These are phyloP conservation scores for Zizania latifolia DNA, from an alignment of 176 grass and related monocot genomes.

Conservation along the genomic window DNA sequence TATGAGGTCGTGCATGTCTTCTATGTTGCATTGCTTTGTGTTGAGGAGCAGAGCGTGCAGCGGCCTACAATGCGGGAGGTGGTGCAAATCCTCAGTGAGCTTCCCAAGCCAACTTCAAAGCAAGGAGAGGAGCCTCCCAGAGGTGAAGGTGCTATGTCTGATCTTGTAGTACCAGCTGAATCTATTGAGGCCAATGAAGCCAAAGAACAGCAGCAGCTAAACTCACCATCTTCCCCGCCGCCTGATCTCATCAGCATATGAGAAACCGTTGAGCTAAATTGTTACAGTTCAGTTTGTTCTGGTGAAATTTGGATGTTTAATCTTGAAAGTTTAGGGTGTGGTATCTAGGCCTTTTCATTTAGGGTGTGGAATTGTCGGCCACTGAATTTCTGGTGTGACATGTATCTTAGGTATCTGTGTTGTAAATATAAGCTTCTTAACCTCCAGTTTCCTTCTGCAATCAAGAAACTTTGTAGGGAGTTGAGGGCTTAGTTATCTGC, in stretches of 20 bases:
- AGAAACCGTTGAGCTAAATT: conserved; percentile 10
- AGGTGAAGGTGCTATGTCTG: background rate
- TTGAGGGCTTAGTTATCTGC: background rate
- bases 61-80: conserved; percentile 92
- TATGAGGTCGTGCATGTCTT: conserved; percentile 83
- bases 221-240: conserved; percentile 9
- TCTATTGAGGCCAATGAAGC: conserved; percentile 35
- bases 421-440: conserved; percentile 37
- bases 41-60: conserved; percentile 93
- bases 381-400: conserved; percentile 32
- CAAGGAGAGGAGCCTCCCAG: conserved; percentile 38
- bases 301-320: background rate
- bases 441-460: conserved; percentile 28
- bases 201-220: conserved; percentile 32
- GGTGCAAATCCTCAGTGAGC: conserved; percentile 81
- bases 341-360: conserved; percentile 12
- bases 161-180: background rate
- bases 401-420: conserved; percentile 6
- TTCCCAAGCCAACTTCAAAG: conserved; percentile 36
- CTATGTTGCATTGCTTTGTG: conserved; percentile 77
- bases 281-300: background rate
- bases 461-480: background rate
- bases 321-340: conserved; percentile 22
- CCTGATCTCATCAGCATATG: conserved; percentile 79
- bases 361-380: conserved; percentile 7